phyloP scores from a whole-genome alignment of 805 yeast species.

The Wickerhamomyces bovis region DNA sequence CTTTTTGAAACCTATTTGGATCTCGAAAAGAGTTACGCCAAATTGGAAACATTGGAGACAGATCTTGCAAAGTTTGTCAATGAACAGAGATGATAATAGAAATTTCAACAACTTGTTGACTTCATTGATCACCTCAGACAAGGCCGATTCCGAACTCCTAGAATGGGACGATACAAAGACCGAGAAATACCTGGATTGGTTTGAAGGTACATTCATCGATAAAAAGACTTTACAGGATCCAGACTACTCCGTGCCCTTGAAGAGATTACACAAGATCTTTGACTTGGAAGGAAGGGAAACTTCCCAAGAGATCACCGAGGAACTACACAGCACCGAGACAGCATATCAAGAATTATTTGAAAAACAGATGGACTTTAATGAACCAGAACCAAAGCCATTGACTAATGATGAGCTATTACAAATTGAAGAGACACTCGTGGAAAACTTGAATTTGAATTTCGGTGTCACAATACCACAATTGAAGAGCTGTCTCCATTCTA shows the following conservation, averaged over 20 bases:
- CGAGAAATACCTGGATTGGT: constrained; percentile 46
- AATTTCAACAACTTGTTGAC: constrained; percentile 9
- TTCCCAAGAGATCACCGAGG: neutral
- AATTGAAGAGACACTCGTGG: neutral
- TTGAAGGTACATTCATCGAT: constrained; percentile 23
- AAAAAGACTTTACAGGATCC: constrained; percentile 22
- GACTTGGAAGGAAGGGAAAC: constrained; percentile 5
- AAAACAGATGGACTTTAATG: neutral
- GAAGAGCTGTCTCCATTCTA: constrained; percentile 3
- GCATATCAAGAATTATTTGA: constrained; percentile 1
- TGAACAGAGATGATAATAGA: constrained; percentile 3
- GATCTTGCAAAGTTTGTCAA: constrained; percentile 14
- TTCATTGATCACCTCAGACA: constrained; percentile 13
- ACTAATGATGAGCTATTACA: neutral
- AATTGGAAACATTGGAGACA: constrained; percentile 16
- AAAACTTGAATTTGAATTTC: constrained; percentile 5
- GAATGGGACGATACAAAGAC: constrained; percentile 44
- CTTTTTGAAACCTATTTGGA: constrained; percentile 11
- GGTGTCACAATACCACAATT: constrained; percentile 7
- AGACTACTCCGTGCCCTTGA: constrained; percentile 14
- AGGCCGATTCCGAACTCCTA: constrained; percentile 31
- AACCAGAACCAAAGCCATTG: neutral
- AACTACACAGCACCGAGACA: neutral
- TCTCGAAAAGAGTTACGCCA: neutral
- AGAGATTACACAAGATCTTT: constrained; percentile 22